Base-by-base conservation (phyloP, 768 basidiomycete genomes). In the Kwoniella mangroviensis region DNA sequence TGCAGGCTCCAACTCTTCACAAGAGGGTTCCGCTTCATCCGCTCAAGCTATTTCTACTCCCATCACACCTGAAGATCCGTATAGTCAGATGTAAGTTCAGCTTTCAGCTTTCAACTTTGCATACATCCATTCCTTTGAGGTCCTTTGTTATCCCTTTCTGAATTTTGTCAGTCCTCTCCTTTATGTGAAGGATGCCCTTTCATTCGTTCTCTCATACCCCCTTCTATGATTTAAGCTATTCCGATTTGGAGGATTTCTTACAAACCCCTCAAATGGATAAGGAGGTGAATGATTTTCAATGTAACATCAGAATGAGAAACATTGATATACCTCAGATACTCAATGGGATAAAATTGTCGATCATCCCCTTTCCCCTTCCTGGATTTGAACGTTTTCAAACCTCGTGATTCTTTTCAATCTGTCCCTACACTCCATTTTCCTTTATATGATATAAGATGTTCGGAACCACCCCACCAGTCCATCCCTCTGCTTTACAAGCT, bases 401-500 rank as follows among this genome's bases (percentile, higher is more conserved):
- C 34, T 11, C 42, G 15, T 63, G n/a, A 28, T 28, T 13, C 9
- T 43, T 22, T 53, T 12, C 22, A 21, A 40, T 63, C 34, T 22
- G 11, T 62, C 40, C n/a, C 56, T 43, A 49, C 17, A 21, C 1
- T 17, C 5, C 6, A 53, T 63, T n/a, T 59, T 24, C 49, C 49
- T 34, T 34, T 24, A 45, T 34, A 28, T n/a, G n/a, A n/a, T 21
- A 3, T 24, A 53, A 43, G 19, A 72, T 72, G 71, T 72, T 63
- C 28, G 71, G 66, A 5, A 72, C 62, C 28, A 49, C 71, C 4
- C 67, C 67, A 11, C 71, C 71, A n/a, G 28, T 58, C 24, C 52
- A 71, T 43, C 70, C 59, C 11, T 43, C 64, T 40, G 22, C 70
- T 51, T 41, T 67, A 26, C 52, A 52, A 45, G 40, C 49, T 42